Evolutionary conservation across 2,329 filamentous ascomycete genomes (phyloP), one percentile per base, ranked within the genome.

Genomic region (Xylaria sp.): DNA sequence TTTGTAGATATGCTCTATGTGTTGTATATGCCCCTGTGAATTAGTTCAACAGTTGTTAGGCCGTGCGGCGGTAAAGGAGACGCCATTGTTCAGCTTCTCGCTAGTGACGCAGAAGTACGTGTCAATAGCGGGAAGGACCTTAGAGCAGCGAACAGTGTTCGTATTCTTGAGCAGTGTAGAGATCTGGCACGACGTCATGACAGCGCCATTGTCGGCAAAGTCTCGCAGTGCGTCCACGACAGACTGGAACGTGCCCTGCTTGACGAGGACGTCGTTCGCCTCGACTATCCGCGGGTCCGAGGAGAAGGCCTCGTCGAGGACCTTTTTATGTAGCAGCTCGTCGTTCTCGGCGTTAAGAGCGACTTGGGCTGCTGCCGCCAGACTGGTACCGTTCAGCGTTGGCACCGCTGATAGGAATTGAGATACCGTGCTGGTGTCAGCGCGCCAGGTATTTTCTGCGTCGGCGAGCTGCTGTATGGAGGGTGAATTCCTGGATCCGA

Each of bases 61-160:
- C 2, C 64, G 59, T 0, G 55, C 59, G 15, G 67, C 67, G 10
- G 65, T 20, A 31, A 56, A 25, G 20, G 42, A 29, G 33, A 29
- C 44, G 9, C 67, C 65, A 13, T 61, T 69, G 2, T 65, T 27
- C 27, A 67, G 56, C 22, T 39, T 55, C 42, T 63, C 57, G 5
- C 50, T 60, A 22, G 60, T 38, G 54, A 66, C 67, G 4, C 31
- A 47, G 61, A 70, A 70, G 47, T 70, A 70, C 3, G 44, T 55
- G 38, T 70, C 68, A 20, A 70, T 70, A 33, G 68, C 65, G 2
- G 68, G 68, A 4, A 70, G 60, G 10, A 70, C 68, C 25, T 55
- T 6, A 2, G n/a, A 20, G 27, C 68, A 70, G 7, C 68, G 62
- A n/a, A 57, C 53, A 2, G 3, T 4, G 22, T 70, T 70, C 1